Base-by-base conservation (phyloP, 2,329 filamentous ascomycete species). In the Aspergillus fijiensis region DNA sequence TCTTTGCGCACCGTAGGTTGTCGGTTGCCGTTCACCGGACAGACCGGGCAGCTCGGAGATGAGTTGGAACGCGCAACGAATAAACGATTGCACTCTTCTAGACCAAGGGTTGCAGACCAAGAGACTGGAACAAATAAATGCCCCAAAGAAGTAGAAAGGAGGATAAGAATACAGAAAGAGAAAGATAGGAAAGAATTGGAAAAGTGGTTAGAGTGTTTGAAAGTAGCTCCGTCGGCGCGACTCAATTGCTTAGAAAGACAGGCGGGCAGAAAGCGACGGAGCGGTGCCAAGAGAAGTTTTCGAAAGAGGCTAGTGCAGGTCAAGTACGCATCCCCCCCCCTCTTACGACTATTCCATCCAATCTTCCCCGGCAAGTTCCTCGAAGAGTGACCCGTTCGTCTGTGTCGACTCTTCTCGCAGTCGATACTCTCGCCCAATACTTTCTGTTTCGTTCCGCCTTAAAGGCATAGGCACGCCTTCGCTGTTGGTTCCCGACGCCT, bases 291-390 rank as follows among this genome's bases (percentile, higher is more conserved):
- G 69, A 63, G 59, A 55, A 63, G 59, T 60, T 61, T 65, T 65
- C 64, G 29, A 65, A 64, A 63, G 58, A 63, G 64, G 60, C 64
- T 65, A 65, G 64, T 59, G 64, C 62, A 61, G 61, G 66, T 63
- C 63, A 66, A 68, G 65, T 63, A 68, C 64, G 61, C 60, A 65
- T 65, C 61, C 65, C 69, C 33, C 69, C 33, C 69, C 67, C 65
- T 67, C 65, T 65, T 64, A 65, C 63, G 53, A 68, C 63, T 67
- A 66, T 67, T 70, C 68, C 63, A 66, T 69, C 65, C 68, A 64
- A 65, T 69, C 65, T 60, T 68, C 64, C 63, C 65, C 64, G 63
- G 63, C 64, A 66, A 69, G 66, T 63, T 68, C 66, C 65, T 69
- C 66, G 62, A 68, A 29, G 27, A 29, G 27, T 29, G 57, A 45